Evolutionary conservation across 495 filamentous ascomycete species (phyloP), one percentile per base, ranked within the genome.

Genomic region (Rhizodiscina lignyota): DNA sequence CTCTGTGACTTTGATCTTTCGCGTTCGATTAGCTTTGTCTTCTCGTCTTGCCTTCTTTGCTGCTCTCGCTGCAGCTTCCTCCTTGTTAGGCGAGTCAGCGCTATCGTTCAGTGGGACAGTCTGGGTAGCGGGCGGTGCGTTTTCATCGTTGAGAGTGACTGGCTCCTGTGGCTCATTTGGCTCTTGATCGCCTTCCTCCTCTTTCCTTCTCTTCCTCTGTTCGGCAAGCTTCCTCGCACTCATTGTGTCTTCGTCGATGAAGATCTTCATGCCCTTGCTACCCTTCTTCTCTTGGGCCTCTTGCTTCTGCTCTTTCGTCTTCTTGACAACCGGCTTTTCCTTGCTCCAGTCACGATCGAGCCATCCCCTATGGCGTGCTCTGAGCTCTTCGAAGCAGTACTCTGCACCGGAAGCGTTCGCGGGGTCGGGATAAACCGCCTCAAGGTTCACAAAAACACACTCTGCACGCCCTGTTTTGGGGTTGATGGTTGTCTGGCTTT

Each of bases 351-450:
- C 59, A 34, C 65, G 71, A 35, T 71, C 56, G 33, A 83, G 64
- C 79, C 83, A 87, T 1, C 85, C 87, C 33, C 79, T 68, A 36
- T 67, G 69, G 4, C 71, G 71, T 6, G 87, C 91, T 51, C 80
- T 70, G 19, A 96, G 61, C 53, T 97, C 89, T 53, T 96, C 91
- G 43, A 94, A 87, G 50, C 82, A 83, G 34, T 77, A 62, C 55
- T 93, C 85, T 24, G 68, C 63, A 3, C 70, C 62, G 4, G 63
- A 63, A 3, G 71, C 63, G 45, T 83, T 73, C 18, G 70, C 62
- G 32, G 68, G 66, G 32, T 78, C 72, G 3, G 84, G 84, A 45
- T 96, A 96, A 30, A 96, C 67, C 22, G 73, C 66, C 53, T 82
- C 67, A 31, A 96, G 61, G 50, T 92, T 74, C 45, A 91, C 82